Evolutionary conservation across 192 early-diverging fungal genomes (phyloP).

Genomic region (Physocladia obscura): DNA sequence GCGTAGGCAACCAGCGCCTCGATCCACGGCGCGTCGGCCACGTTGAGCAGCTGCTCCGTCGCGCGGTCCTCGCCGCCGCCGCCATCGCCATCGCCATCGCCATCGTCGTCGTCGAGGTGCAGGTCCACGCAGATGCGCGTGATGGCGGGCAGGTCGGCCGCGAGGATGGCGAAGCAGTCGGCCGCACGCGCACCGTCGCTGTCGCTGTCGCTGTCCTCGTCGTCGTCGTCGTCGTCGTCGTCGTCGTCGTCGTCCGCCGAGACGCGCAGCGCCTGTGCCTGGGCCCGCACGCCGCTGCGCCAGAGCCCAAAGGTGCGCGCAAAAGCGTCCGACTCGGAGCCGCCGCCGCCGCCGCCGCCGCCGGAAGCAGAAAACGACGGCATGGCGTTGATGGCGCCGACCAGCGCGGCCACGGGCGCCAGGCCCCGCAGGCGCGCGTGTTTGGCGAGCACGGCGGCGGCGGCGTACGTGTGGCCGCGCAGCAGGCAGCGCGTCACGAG

Average conservation of each 20-base stretch:
- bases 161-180: constrained; percentile 1
- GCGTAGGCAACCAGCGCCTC: constrained; percentile 5
- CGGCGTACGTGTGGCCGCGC: not conserved
- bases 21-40: not conserved
- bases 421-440: not conserved
- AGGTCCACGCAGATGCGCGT: not conserved
- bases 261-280: not conserved
- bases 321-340: too few species aligned
- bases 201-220: not conserved
- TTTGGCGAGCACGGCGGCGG: constrained; percentile 5
- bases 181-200: not conserved
- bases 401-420: not conserved
- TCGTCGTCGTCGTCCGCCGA: too few species aligned
- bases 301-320: not conserved
- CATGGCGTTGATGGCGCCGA: not conserved
- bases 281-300: not conserved
- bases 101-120: not conserved
- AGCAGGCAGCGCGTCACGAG: not conserved
- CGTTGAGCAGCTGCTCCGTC: too few species aligned
- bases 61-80: too few species aligned
- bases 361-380: not conserved
- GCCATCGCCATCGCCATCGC: not conserved
- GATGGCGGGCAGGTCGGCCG: not conserved
- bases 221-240: not conserved
- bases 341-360: too few species aligned